Base-by-base conservation (phyloP, 2,329 filamentous ascomycete genomes). In the Sporothrix dimorphospora region DNA sequence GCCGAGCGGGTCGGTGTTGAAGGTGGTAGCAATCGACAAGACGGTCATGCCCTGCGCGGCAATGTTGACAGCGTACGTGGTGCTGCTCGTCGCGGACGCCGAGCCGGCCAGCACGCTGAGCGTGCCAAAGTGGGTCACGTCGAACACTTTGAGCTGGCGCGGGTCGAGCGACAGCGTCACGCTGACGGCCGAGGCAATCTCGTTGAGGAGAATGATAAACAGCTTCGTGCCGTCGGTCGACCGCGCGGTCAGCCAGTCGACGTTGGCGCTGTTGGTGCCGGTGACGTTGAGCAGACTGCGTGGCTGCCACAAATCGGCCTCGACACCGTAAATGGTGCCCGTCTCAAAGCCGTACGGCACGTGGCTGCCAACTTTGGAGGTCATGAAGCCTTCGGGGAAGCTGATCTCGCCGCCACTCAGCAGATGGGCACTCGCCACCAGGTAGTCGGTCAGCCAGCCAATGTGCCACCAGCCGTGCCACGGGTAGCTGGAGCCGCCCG, bases 401-500 rank as follows among this genome's bases (percentile, higher is more conserved):
- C 42, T 7, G 57, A 74, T 59, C 51, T 57, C 11, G 27, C 72
- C 72, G n/a, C 53, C 71, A 3, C 40, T 55, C 42, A 72, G 49
- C 66, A 71, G 16, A n/a, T 72, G 71, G 7, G 72, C 72, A 21
- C 47, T 42, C 12, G 72, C 42, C 19, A 74, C 38, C 3, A 74
- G 63, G 53, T 74, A 74, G 71, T 74, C 71, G 51, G 71, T 72
- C 51, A 74, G 71, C 72, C 72, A 74, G 57, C 71, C 72, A 70
- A 74, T 71, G 68, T 74, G 72, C 72, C 72, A 74, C 72, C 72
- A 74, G 51, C 72, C 72, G 68, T 74, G 72, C 72, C 72, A 74
- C 2, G 72, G 72, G 45, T 74, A 74, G 42, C 38, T 69, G 3
- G 68, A 65, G 67, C 72, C 71, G 45, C 66, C 72, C 19, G 72